Conservation (phyloP, 2,329 filamentous ascomycete genomes). For the Colletotrichum sp. region DNA sequence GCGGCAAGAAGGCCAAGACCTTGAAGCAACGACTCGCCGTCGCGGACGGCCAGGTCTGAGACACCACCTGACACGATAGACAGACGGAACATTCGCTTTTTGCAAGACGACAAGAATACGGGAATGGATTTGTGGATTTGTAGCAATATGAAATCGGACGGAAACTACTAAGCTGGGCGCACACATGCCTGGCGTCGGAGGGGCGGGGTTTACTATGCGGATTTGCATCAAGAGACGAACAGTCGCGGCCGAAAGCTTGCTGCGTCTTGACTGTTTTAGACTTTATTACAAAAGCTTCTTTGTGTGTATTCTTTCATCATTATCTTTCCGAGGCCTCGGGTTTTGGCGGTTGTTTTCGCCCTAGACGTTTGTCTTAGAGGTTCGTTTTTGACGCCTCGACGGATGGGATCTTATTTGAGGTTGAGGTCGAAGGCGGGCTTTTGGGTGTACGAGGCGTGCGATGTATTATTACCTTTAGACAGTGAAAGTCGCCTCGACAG, state of each 20-base stretch:
- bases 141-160: constrained; percentile 14
- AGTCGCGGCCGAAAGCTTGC: not conserved
- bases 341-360: not conserved
- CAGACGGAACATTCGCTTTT: not conserved
- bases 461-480: not conserved
- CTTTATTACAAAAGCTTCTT: constrained; percentile 13
- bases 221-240: constrained; percentile 16
- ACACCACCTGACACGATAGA: not conserved
- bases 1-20: constrained; percentile 69
- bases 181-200: constrained; percentile 7
- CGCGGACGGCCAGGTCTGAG: constrained; percentile 61
- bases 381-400: not conserved
- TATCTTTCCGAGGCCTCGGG: not conserved
- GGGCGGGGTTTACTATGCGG: not conserved
- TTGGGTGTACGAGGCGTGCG: not conserved
- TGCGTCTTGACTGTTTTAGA: constrained; percentile 8
- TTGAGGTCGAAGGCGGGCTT: not conserved
- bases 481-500: not conserved
- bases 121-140: constrained; percentile 3
- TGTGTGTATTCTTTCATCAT: not conserved
- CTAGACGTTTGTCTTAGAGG: not conserved
- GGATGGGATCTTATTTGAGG: not conserved
- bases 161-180: not conserved
- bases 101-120: not conserved
- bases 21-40: constrained; percentile 72